Conservation (phyloP, 2,329 filamentous ascomycete genomes). For the Fusarium brachygibbosum region DNA sequence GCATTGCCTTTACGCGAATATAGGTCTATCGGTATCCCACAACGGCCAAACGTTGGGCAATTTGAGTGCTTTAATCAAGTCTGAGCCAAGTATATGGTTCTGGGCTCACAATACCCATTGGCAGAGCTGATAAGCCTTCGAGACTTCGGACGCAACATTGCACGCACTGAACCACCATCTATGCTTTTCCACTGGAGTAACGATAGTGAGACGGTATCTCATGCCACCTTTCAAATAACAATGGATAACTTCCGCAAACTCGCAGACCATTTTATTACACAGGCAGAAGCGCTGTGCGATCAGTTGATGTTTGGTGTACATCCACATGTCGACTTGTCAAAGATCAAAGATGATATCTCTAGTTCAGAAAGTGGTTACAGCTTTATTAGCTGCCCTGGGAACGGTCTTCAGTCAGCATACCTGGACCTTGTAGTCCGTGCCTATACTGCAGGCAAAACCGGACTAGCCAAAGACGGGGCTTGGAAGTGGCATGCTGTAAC, state of each 20-base stretch:
- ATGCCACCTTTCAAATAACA: background rate
- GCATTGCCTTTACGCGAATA: background rate
- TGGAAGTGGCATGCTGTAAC: background rate
- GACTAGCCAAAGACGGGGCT: background rate
- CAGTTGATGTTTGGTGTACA: background rate
- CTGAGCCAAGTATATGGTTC: background rate
- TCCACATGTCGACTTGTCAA: background rate
- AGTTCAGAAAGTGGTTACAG: background rate
- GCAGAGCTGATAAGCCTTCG: background rate
- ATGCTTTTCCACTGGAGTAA: slow-evolving; percentile 3
- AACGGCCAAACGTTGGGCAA: background rate
- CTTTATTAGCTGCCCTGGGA: background rate
- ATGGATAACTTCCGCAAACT: background rate
- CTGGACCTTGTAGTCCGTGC: background rate
- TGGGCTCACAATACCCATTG: background rate
- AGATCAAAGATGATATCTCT: background rate
- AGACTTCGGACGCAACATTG: background rate
- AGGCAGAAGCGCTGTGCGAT: background rate
- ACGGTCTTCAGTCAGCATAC: background rate
- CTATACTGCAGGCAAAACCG: background rate
- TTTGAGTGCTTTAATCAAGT: background rate
- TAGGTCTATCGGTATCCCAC: background rate
- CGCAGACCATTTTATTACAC: background rate
- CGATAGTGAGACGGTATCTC: background rate
- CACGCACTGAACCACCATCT: background rate